phyloP scores from a whole-genome alignment of 257 asterid genomes.

The Thymus quinquecostatus region DNA sequence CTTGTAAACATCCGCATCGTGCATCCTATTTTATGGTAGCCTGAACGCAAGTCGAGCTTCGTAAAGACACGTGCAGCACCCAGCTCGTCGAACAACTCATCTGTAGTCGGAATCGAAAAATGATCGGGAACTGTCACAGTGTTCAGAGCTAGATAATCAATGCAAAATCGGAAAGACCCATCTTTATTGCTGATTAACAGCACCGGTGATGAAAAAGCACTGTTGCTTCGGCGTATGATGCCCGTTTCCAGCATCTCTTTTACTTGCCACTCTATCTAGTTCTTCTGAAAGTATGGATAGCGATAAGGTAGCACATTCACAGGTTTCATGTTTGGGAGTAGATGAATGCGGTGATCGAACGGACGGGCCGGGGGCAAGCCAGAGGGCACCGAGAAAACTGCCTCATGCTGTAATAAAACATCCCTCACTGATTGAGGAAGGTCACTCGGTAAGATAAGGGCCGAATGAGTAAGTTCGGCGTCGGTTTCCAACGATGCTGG shows the following conservation, averaged over 20 bases:
- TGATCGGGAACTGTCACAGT: too few species aligned
- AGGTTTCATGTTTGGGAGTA: not conserved
- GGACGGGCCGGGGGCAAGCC: not conserved
- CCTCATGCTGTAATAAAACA: not conserved
- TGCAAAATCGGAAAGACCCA: not conserved
- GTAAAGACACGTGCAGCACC: too few species aligned
- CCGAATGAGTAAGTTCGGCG: too few species aligned
- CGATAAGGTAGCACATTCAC: not conserved
- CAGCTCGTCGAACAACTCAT: too few species aligned
- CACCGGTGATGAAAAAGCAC: not conserved
- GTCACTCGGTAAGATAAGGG: too few species aligned
- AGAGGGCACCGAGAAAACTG: not conserved
- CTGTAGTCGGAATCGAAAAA: too few species aligned
- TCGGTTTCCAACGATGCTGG: too few species aligned
- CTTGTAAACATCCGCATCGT: too few species aligned
- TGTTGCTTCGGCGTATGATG: not conserved
- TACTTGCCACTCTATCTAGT: not conserved
- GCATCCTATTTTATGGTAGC: too few species aligned
- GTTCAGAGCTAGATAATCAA: too few species aligned
- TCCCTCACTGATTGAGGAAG: too few species aligned
- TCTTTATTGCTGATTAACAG: not conserved
- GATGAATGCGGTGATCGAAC: not conserved
- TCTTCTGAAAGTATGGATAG: not conserved
- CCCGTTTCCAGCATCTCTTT: not conserved
- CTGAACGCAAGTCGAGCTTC: too few species aligned